phyloP scores from a whole-genome alignment of 1,284 basidiomycete species.

The Apiotrichum gracile region DNA sequence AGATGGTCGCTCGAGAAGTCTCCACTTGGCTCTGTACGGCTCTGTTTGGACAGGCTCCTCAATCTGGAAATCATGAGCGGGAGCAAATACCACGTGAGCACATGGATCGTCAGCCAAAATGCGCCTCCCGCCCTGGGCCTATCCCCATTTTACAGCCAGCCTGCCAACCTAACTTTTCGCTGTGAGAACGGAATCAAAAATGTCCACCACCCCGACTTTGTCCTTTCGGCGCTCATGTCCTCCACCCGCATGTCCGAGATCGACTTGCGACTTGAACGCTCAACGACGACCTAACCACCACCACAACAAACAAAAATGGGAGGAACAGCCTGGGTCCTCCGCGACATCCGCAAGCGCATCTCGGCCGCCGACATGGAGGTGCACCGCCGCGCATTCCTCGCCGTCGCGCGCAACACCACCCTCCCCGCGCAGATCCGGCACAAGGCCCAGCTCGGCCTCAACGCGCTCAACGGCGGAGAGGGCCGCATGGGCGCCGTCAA shows the following conservation, averaged over 20 bases:
- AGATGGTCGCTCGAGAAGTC: too few relatives aligned
- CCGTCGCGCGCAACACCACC: slow-evolving; percentile 79
- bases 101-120: too few relatives aligned
- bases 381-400: slow-evolving; percentile 76
- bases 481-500: slow-evolving; percentile 72
- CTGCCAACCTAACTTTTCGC: too few relatives aligned
- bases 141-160: too few relatives aligned
- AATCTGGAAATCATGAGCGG: too few relatives aligned
- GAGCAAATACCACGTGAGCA: too few relatives aligned
- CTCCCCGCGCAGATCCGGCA: slow-evolving; percentile 80
- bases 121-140: not conserved
- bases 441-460: slow-evolving; percentile 92
- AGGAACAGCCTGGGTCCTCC: slow-evolving; percentile 30
- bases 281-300: not conserved
- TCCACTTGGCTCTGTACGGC: too few relatives aligned
- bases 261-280: too few relatives aligned
- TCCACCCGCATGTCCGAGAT: too few relatives aligned
- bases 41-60: too few relatives aligned
- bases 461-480: slow-evolving; percentile 75
- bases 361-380: slow-evolving; percentile 62
- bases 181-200: not conserved
- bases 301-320: slow-evolving; percentile 21
- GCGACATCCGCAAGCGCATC: slow-evolving; percentile 42
- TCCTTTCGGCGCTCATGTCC: not conserved
- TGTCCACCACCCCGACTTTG: not conserved